Percentiles rank a stretch among this genome's conserved stretches.
phyloP scores from a whole-genome alignment of 768 basidiomycete species.

The Tephrocybe sp. region DNA sequence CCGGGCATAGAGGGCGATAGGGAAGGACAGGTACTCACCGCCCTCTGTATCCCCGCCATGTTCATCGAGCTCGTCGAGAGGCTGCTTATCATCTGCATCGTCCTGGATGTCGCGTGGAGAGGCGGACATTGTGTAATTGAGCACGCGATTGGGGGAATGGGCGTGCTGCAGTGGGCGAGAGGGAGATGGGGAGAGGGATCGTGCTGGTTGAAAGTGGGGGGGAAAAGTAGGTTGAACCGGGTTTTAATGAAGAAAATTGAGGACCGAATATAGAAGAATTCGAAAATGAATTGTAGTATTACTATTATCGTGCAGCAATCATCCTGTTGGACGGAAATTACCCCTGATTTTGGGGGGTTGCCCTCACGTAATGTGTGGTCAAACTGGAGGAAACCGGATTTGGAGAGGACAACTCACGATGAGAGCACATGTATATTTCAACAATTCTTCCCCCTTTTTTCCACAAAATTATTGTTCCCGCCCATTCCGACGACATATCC shows the following conservation, averaged over 20 bases:
- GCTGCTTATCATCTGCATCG: constrained; percentile 51
- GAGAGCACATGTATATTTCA: constrained; percentile 26
- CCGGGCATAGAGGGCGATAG: background rate
- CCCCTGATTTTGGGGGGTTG: constrained; percentile 57
- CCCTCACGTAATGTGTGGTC: constrained; percentile 52
- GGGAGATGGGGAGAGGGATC: constrained; percentile 27
- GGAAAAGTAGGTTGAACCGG: constrained; percentile 56
- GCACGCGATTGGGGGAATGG: constrained; percentile 28
- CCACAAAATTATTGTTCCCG: constrained; percentile 16
- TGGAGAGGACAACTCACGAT: constrained; percentile 28
- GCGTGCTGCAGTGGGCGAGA: constrained; percentile 19
- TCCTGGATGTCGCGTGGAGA: constrained; percentile 53
- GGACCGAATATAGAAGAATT: constrained; percentile 68
- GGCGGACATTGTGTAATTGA: constrained; percentile 51
- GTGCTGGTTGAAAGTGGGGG: constrained; percentile 48
- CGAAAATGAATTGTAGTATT: constrained; percentile 63
- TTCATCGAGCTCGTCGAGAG: constrained; percentile 58
- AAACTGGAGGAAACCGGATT: constrained; percentile 34
- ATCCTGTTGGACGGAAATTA: constrained; percentile 47
- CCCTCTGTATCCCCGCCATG: constrained; percentile 36
- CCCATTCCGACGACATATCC: constrained; percentile 5
- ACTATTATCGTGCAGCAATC: constrained; percentile 55
- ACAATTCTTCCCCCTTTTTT: constrained; percentile 12
- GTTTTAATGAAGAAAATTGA: constrained; percentile 77
- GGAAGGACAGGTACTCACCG: constrained; percentile 31